Evolutionary conservation across 148 eudicot genomes (phyloP), one percentile per base, ranked within the genome.

Genomic region (Vaccinium darrowii): DNA sequence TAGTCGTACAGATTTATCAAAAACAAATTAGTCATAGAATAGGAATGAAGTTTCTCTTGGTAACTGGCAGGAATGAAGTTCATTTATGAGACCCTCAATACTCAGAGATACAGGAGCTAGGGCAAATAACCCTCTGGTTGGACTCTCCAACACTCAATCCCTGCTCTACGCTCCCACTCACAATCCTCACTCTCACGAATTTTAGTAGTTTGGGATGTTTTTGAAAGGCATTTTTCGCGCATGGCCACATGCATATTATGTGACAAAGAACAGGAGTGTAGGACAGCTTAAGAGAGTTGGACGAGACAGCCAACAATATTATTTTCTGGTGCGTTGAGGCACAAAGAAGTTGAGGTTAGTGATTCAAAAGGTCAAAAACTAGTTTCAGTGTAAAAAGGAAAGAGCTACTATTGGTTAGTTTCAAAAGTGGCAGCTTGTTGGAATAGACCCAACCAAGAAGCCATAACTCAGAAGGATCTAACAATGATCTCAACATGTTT

Each of bases 381-480:
- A 63, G 69, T n/a, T 63, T 23, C 10, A 11, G 69, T 8, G 27
- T 63, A 8, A 63, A 63, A 21, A 10, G 10, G 69, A 63, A 63
- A 63, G 67, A 63, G 12, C 69, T n/a, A 63, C 11, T 8, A 21
- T 63, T n/a, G 69, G 25, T n/a, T 63, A 63, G 27, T 63, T 63
- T n/a, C 69, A 8, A 63, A 63, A 21, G 27, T n/a, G 27, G 69
- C 69, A 63, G 69, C 69, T 63, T 63, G 69, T 63, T 63, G 69
- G 69, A 63, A 63, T 63, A 71, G 75, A 71, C 51, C 77, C 19
- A 73, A 73, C 77, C 47, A 76, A 19, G 27, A 5, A 76, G 30
- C 25, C 53, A 76, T 76, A 21, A n/a, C 11, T n/a, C 25, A 49
- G 11, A 9, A 36, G 51, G 27, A n/a, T 49, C 54, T 10, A 19